Base-by-base conservation (phyloP, 768 basidiomycete species). In the Tricholoma hemisulphureum region DNA sequence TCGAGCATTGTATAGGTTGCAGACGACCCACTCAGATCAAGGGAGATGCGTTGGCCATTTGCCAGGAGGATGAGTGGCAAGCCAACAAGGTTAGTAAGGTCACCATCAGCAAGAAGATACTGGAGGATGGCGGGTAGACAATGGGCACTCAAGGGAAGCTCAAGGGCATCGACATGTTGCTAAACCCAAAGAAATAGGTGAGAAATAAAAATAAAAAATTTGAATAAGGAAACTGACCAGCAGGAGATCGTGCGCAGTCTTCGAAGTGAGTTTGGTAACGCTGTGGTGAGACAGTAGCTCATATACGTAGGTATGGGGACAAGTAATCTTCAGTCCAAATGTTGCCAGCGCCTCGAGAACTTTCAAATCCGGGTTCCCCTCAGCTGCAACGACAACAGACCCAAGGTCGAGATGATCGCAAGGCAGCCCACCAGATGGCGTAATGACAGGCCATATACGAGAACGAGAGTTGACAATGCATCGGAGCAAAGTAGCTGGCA, bases 61-160 rank as follows among this genome's bases (percentile, higher is more conserved):
- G 71, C 61, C 1, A 71, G 55, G 0, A 71, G 69, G 21, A 80
- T 48, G 18, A 82, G 54, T 2, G 77, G 78, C 2, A 82, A 64
- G 1, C 69, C 72, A 11, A 72, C 56, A 7, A 82, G 49, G 51
- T 74, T 69, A 16, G 58, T 56, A 16, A 79, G 50, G 23, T 75
- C 62, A 0, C 62, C 53, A 0, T 67, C 66, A 1, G 73, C 73
- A 3, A 80, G 61, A 0, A 81, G 69, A 57, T 78, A 82, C 4
- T 57, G 56, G 11, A 71, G 60, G 23, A 77, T 55, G 4, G 55
- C 35, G 0, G 45, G 18, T 13, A 59, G 49, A 20, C 62, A 61
- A 2, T 37, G 48, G 2, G 58, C 29, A 4, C 62, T 51, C 4
- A 61, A 41, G 7, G 21, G 24, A 6, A 35, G 50, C 1, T 29